Evolutionary conservation across 306 rosid genomes (phyloP), one percentile per base, ranked within the genome.

Genomic region (Calophaca sinica): DNA sequence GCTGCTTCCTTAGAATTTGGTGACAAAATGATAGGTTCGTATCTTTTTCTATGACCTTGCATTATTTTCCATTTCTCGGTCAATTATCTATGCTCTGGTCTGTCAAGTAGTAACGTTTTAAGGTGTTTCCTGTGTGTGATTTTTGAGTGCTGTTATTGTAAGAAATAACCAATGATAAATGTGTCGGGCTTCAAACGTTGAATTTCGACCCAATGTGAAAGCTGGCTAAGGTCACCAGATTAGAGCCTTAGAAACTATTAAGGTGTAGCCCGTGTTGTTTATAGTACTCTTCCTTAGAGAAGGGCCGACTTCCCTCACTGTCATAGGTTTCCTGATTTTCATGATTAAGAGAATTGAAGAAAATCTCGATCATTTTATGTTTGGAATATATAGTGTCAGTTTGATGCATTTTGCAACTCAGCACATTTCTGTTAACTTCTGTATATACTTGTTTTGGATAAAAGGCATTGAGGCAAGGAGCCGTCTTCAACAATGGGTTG

Each of bases 1-100:
- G 96, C 89, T 6, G 89, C 87, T 62, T 77, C 84, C 0, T 80
- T 89, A 13, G 82, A 84, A 59, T 86, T 85, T 26, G 89, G 86
- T 10, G 90, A 88, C 54, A 80, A 80, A 63, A 78, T 91, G 79
- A 85, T 73, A 85, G 97, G 97, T 91, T 80, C 10, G 86, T 68
- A 7, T 57, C 10, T 26, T 62, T 20, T 42, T 32, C 32, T 29
- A 5, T 15, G 13, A 12, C 13, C 29, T 9, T 8, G 1, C 3
- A 7, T 7, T 20, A 10, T 3, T 14, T 41, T 72, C 39, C 10
- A 12, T 57, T 64, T 8, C 69, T 63, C 4, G 9, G 38, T 61
- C 62, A 13, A 42, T 41, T 49, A 61, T 72, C 26, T 20, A 20
- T 20, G 26, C 26, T 20, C 26, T 20, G 26, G 26, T 20, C 26